Conservation (phyloP, 2,329 filamentous ascomycete genomes). For the Elsinoe batatas region DNA sequence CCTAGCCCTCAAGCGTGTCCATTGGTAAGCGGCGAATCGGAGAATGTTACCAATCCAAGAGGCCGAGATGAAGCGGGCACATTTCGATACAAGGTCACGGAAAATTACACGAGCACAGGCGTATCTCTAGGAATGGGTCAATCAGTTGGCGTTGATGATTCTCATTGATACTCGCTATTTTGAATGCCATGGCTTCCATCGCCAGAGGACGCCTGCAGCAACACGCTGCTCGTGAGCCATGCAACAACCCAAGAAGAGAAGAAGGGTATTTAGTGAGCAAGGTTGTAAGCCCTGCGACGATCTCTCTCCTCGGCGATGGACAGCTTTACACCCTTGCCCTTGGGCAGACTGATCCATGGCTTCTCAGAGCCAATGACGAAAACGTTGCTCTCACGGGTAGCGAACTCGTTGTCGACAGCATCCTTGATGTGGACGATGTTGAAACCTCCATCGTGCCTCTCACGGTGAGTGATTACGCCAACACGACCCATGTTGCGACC, state of each 20-base stretch:
- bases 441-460: conserved; percentile 99
- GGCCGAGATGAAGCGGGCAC: too few relatives aligned
- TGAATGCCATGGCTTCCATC: conserved; percentile 4
- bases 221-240: neutral
- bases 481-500: conserved; percentile 99
- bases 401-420: conserved; percentile 99
- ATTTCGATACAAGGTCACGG: too few relatives aligned
- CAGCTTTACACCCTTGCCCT: conserved; percentile 99
- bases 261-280: conserved; percentile 33
- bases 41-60: too few relatives aligned
- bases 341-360: conserved; percentile 98
- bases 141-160: neutral
- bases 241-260: conserved; percentile 17
- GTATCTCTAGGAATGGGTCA: neutral
- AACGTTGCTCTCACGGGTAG: conserved; percentile 98
- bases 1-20: too few relatives aligned
- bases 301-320: conserved; percentile 98
- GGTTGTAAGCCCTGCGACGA: conserved; percentile 69
- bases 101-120: neutral
- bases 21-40: too few relatives aligned
- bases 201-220: conserved; percentile 4
- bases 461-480: conserved; percentile 99
- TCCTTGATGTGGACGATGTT: conserved; percentile 99
- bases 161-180: conserved; percentile 9
- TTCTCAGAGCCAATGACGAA: conserved; percentile 98